phyloP scores from a whole-genome alignment of 148 eudicot genomes.

The Nepenthes mirabilis region DNA sequence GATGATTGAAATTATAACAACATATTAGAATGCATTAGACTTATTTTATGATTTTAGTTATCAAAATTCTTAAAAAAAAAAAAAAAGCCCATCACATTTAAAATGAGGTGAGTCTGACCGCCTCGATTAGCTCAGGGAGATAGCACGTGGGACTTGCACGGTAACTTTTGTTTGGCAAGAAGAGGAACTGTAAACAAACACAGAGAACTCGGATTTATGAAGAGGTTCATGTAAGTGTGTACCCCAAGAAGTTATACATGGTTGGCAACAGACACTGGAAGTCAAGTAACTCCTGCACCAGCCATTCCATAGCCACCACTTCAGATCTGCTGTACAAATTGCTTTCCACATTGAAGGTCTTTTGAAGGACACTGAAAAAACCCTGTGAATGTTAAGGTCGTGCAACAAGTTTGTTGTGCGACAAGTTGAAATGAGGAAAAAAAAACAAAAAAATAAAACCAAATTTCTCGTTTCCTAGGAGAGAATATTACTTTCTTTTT shows the following conservation, averaged over 20 bases:
- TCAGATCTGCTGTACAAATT: conserved; percentile 56
- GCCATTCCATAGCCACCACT: conserved; percentile 99
- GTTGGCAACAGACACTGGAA: conserved; percentile 80
- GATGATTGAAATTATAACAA: too few species aligned
- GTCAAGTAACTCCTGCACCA: conserved; percentile 78
- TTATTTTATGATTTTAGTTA: too few species aligned
- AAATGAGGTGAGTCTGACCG: too few species aligned
- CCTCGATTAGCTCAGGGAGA: too few species aligned
- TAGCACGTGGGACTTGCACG: too few species aligned
- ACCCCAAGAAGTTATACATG: conserved; percentile 84
- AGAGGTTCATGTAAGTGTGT: not conserved
- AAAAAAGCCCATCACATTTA: too few species aligned
- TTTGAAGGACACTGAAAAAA: conserved; percentile 49
- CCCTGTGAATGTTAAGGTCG: not conserved
- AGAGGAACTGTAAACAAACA: too few species aligned
- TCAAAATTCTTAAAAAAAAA: too few species aligned
- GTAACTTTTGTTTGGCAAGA: too few species aligned
- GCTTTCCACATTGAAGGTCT: conserved; percentile 39
- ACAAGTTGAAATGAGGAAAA: not conserved
- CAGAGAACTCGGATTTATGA: too few species aligned
- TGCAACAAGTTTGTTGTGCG: not conserved
- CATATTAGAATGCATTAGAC: too few species aligned
- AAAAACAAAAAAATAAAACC: not conserved
- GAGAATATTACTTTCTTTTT: not conserved
- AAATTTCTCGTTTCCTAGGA: not conserved